Evolutionary conservation across 805 yeast species (phyloP).

Genomic region (Saccharomycopsis vini): DNA sequence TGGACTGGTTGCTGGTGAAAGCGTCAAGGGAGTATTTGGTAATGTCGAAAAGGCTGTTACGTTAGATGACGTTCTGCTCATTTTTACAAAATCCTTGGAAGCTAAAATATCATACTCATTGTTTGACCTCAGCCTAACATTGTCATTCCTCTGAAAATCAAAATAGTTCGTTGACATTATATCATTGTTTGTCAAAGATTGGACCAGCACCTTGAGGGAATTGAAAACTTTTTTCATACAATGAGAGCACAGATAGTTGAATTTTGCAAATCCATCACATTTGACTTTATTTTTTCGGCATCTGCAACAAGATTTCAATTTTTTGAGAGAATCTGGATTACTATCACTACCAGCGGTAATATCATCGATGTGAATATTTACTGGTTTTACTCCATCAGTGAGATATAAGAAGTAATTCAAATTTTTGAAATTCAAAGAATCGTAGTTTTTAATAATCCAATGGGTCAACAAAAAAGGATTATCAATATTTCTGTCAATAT

Average conservation of each 20-base stretch:
- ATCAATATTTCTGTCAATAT: neutral
- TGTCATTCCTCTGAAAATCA: neutral
- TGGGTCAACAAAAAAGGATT: conserved; percentile 1
- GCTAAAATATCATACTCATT: too few relatives aligned
- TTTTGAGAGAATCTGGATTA: conserved; percentile 9
- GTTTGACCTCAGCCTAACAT: too few relatives aligned
- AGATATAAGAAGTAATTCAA: conserved; percentile 17
- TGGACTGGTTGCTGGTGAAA: conserved; percentile 1
- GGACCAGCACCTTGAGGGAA: conserved; percentile 6
- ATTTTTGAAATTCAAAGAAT: conserved; percentile 6
- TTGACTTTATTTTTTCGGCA: conserved; percentile 19
- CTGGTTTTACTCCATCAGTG: conserved; percentile 11
- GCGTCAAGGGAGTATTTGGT: neutral
- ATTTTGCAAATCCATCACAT: conserved; percentile 18
- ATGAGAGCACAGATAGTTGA: conserved; percentile 17
- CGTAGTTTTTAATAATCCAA: conserved; percentile 14
- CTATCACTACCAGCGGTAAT: neutral
- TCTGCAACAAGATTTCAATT: conserved; percentile 19
- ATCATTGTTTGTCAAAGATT: neutral
- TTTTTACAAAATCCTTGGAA: neutral
- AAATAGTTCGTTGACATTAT: too few relatives aligned
- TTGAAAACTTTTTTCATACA: conserved; percentile 19
- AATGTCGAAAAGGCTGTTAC: conserved; percentile 2
- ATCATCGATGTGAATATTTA: conserved; percentile 1
- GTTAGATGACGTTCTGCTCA: conserved; percentile 6